Evolutionary conservation across 768 basidiomycete genomes (phyloP), one percentile per base, ranked within the genome.

Genomic region (Mrakia hoshinonis): DNA sequence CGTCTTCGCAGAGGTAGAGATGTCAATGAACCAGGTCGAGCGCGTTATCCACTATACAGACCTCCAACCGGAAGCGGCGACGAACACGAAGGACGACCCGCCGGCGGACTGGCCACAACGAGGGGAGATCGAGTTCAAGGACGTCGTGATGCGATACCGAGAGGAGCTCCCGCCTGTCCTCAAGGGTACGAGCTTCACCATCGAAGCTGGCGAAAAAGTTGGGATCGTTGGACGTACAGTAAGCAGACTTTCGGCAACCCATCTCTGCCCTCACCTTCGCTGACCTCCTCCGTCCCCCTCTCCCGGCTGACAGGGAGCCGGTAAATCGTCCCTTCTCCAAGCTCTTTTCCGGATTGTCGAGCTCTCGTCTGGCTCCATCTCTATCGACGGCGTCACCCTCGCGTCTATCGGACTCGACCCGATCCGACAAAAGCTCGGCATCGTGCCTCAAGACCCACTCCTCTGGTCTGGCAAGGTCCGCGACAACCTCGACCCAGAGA

Each of bases 401-500:
- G 88, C 91, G 26, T 85, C 83, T 73, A 83, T 96, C 48, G 93
- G 93, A 6, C 81, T 97, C n/a, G 83, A 83, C 63, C 88, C 91
- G 77, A 80, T 93, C 52, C 74, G 79, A 48, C 77, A 75, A 5
- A 67, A 69, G 12, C 67, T 78, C 2, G 71, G 76, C 31, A 78
- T 78, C 72, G 75, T 78, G 29, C 78, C 78, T 9, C 78, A 78
- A 62, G 77, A 78, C 38, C 66, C 70, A 22, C 74, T 76, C 55
- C 60, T 80, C 83, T 87, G 92, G 80, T 24, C 22, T 9, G 69
- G 70, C 38, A 60, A 47, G 47, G 54, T 72, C 26, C 84, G 91
- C 63, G 85, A 85, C 58, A 95, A 96, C 77, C 85, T 96, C 4
- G 94, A 96, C 78, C 94, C 94, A 0, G 96, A 96, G 81, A 86